These are phyloP conservation scores for Pseudoturritis turrita DNA, from an alignment of 345 rosid genomes.

Conservation along the genomic window DNA sequence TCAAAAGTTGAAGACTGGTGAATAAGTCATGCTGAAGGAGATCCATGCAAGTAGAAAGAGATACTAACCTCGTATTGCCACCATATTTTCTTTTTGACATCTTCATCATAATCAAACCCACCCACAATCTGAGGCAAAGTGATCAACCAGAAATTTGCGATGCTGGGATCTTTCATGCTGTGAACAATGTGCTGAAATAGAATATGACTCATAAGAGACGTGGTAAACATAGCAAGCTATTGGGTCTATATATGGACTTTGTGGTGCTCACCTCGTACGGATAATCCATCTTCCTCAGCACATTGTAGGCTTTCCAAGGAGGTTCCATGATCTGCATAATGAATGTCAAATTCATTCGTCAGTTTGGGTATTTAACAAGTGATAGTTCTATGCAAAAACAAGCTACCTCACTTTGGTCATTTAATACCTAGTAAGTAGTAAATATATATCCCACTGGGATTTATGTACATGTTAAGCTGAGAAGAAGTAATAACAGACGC, in stretches of 20 bases:
- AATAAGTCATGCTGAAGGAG: background rate
- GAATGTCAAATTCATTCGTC: background rate
- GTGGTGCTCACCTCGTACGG: slow-evolving; percentile 70
- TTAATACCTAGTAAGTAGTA: slow-evolving; percentile 9
- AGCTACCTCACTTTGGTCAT: slow-evolving; percentile 1
- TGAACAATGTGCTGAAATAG: slow-evolving; percentile 81
- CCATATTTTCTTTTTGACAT: slow-evolving; percentile 84
- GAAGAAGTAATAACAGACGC: slow-evolving; percentile 13
- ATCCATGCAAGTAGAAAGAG: background rate
- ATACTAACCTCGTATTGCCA: slow-evolving; percentile 77
- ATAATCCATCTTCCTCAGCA: slow-evolving; percentile 85
- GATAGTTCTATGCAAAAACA: background rate
- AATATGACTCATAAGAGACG: background rate
- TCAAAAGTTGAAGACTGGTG: background rate
- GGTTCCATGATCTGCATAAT: slow-evolving; percentile 84
- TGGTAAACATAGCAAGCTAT: slow-evolving; percentile 2
- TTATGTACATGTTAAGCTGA: slow-evolving; percentile 16
- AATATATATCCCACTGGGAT: background rate
- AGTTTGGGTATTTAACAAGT: background rate
- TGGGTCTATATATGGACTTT: background rate
- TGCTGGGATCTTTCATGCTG: slow-evolving; percentile 95
- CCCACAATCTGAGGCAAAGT: slow-evolving; percentile 84
- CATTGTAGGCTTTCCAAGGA: slow-evolving; percentile 84
- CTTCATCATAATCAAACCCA: slow-evolving; percentile 77
- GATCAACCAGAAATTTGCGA: slow-evolving; percentile 93